phyloP scores from a whole-genome alignment of 2,329 filamentous ascomycete species.

The Mariannaea sp. region DNA sequence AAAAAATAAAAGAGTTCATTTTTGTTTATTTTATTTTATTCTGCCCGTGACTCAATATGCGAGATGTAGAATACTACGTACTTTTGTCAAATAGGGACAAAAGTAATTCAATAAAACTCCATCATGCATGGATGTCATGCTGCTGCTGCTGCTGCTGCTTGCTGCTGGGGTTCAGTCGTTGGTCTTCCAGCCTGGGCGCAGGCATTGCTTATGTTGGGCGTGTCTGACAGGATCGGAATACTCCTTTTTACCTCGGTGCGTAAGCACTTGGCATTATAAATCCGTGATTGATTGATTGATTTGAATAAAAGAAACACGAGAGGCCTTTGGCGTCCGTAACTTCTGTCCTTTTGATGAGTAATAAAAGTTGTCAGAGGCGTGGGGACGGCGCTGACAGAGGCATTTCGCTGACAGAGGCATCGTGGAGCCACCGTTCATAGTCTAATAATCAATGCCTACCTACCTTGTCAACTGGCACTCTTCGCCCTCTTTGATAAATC shows the following conservation, averaged over 20 bases:
- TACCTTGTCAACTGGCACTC: conserved; percentile 7
- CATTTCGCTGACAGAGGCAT: conserved; percentile 2
- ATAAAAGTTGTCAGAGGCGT: too few relatives aligned
- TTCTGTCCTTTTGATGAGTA: too few relatives aligned
- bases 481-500: neutral
- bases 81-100: too few relatives aligned
- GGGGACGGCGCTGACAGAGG: too few relatives aligned
- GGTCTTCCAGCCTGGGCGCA: neutral
- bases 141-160: too few relatives aligned
- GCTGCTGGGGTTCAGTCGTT: neutral
- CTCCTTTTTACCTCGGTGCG: too few relatives aligned
- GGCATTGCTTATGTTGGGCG: conserved; percentile 1
- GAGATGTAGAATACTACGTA: too few relatives aligned
- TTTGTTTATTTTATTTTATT: too few relatives aligned
- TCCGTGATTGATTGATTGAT: conserved; percentile 6
- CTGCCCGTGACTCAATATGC: too few relatives aligned
- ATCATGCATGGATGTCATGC: neutral
- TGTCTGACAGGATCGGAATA: conserved; percentile 17
- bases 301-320: conserved; percentile 23
- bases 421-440: conserved; percentile 27
- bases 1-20: neutral
- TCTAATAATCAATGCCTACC: conserved; percentile 19
- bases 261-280: conserved; percentile 19
- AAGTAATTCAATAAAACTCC: too few relatives aligned
- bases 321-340: neutral